Evolutionary conservation across 2,329 filamentous ascomycete species (phyloP).

Genomic region (Exophiala phaeomuriformis): DNA sequence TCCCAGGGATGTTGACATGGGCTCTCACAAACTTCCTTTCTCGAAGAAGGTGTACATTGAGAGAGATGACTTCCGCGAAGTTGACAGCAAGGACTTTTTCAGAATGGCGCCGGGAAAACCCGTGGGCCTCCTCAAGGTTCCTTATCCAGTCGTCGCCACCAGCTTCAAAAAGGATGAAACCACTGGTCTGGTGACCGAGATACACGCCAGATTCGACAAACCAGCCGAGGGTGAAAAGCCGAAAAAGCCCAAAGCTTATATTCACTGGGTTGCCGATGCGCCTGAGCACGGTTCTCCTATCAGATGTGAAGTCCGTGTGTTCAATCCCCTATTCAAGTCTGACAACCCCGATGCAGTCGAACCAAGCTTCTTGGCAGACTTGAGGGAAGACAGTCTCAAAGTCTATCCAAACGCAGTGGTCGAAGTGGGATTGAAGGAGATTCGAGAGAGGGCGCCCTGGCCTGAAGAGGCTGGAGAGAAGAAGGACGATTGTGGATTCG

Average conservation of each 20-base stretch:
- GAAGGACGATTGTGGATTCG: slow-evolving; percentile 50
- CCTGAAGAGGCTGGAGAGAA: slow-evolving; percentile 69
- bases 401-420: slow-evolving; percentile 72
- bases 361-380: slow-evolving; percentile 73
- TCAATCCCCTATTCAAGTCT: slow-evolving; percentile 79
- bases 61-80: slow-evolving; percentile 66
- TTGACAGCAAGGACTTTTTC: slow-evolving; percentile 67
- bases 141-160: slow-evolving; percentile 61
- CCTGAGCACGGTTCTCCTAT: slow-evolving; percentile 54
- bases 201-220: slow-evolving; percentile 62
- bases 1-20: slow-evolving; percentile 61
- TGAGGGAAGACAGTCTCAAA: slow-evolving; percentile 77
- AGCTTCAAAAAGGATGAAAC: slow-evolving; percentile 60
- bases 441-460: slow-evolving; percentile 68
- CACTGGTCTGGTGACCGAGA: slow-evolving; percentile 58
- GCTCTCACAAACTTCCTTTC: slow-evolving; percentile 53
- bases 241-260: slow-evolving; percentile 66
- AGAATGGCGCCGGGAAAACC: slow-evolving; percentile 67
- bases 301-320: slow-evolving; percentile 65
- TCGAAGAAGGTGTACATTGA: slow-evolving; percentile 82
- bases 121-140: slow-evolving; percentile 65
- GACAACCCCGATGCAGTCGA: slow-evolving; percentile 70
- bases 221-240: slow-evolving; percentile 56
- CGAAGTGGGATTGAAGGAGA: slow-evolving; percentile 74
- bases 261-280: slow-evolving; percentile 79